Base-by-base conservation (phyloP, 2,329 filamentous ascomycete genomes). In the Claviceps spartinae region DNA sequence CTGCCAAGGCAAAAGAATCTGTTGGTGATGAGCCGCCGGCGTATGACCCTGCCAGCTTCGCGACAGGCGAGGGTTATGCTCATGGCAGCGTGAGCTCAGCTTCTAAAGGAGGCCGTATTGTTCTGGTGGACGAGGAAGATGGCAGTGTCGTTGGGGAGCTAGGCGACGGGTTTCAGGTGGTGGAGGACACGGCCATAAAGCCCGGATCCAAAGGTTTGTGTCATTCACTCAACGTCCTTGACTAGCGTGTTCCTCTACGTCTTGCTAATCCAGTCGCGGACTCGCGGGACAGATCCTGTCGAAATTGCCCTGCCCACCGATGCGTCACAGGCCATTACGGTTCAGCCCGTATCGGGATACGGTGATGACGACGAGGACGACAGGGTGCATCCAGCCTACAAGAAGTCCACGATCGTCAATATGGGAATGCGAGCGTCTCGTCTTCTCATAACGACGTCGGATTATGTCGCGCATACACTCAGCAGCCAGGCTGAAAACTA, bases 111-210 rank as follows among this genome's bases (percentile, higher is more conserved):
- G 87, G 90, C 16, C 83, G 93, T 66, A 91, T 96, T 59, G 91
- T 98, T 5, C 76, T 98, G 9, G 75, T 98, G 16, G 89, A 98
- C 63, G 93, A 98, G 68, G 91, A 97, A 65, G 86, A 98, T 68
- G 93, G 93, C 50, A 94, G 88, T 60, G 86, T 98, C 8, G 86
- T 98, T 30, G 93, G 93, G 46, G 91, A 98, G 70, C 72, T 98
- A 55, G 82, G 85, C 53, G 85, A 91, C 53, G 85, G 84, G 18
- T 91, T 88, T 62, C 75, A 89, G 57, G 78, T 95, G 18, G 75
- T 91, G 16, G 89, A 96, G 62, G 81, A 90, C 57, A 74, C 79
- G 30, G 77, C 75, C 49, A 75, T 98, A 56, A 81, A 85, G 64
- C 82, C 85, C 16, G 93, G 93, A n/a, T 91, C 86, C 5, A 97